phyloP scores from a whole-genome alignment of 768 basidiomycete species.

The Serendipita sp. region DNA sequence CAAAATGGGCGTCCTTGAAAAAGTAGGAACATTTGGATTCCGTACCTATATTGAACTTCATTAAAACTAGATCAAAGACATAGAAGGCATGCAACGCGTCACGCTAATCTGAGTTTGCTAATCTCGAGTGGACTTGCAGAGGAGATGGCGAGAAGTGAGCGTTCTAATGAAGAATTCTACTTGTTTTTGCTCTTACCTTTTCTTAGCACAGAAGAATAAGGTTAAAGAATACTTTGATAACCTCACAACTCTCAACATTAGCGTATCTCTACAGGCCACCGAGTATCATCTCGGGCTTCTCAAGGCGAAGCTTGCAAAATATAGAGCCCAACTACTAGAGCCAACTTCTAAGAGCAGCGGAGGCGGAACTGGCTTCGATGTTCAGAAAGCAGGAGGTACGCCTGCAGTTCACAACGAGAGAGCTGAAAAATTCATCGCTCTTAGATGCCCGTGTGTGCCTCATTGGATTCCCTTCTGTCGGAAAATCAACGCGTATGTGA shows the following conservation, averaged over 20 bases:
- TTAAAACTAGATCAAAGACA: constrained; percentile 70
- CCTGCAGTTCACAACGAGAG: background rate
- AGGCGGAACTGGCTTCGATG: constrained; percentile 74
- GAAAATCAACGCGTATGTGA: constrained; percentile 38
- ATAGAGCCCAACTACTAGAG: constrained; percentile 89
- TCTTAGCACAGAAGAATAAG: constrained; percentile 87
- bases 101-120: constrained; percentile 3
- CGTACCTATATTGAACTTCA: constrained; percentile 1
- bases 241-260: background rate
- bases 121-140: constrained; percentile 29
- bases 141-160: constrained; percentile 94
- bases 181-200: background rate
- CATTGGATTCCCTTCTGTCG: constrained; percentile 93
- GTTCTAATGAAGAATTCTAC: background rate
- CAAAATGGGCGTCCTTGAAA: constrained; percentile 88
- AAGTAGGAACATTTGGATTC: constrained; percentile 29
- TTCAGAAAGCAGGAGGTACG: constrained; percentile 55
- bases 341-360: constrained; percentile 72
- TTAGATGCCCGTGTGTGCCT: constrained; percentile 75
- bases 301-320: constrained; percentile 89
- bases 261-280: constrained; percentile 43
- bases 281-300: constrained; percentile 88
- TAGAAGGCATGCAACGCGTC: constrained; percentile 56
- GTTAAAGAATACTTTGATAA: constrained; percentile 24
- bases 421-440: background rate